phyloP scores from a whole-genome alignment of 352 stramenopile species.

The Pythium myriotylum region DNA sequence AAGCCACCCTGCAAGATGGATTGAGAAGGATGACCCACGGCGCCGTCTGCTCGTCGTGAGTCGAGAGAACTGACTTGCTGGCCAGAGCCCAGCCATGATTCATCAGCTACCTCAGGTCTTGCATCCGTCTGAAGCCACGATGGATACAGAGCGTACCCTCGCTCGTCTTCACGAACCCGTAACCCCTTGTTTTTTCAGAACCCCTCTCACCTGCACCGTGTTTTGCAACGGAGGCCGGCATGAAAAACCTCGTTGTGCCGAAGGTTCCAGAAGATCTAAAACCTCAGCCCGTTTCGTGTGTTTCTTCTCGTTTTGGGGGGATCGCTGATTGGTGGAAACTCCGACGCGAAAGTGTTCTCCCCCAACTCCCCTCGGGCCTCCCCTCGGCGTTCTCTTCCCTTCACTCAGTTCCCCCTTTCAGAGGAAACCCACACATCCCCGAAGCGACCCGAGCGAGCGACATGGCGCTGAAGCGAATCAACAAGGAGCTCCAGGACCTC shows the following conservation, averaged over 20 bases:
- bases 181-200: constrained; percentile 16
- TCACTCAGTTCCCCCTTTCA: constrained; percentile 32
- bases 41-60: not conserved
- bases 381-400: constrained; percentile 17
- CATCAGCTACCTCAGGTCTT: constrained; percentile 28
- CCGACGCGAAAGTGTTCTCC: not conserved
- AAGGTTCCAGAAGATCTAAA: constrained; percentile 37
- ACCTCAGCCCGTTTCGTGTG: constrained; percentile 19
- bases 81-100: constrained; percentile 15
- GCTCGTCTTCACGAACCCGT: constrained; percentile 15
- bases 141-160: not conserved
- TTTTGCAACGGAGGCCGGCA: constrained; percentile 5
- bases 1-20: not conserved
- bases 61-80: constrained; percentile 20
- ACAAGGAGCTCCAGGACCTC: constrained; percentile 96
- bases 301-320: constrained; percentile 29
- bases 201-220: not conserved
- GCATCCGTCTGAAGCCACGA: constrained; percentile 19
- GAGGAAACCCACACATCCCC: constrained; percentile 27
- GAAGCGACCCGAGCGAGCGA: not conserved
- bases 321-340: constrained; percentile 21
- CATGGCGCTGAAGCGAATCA: constrained; percentile 95
- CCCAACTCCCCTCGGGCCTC: constrained; percentile 9
- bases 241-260: constrained; percentile 27
- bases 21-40: not conserved